Base-by-base conservation (phyloP, 1,284 basidiomycete species). In the Stereum hirsutum region DNA sequence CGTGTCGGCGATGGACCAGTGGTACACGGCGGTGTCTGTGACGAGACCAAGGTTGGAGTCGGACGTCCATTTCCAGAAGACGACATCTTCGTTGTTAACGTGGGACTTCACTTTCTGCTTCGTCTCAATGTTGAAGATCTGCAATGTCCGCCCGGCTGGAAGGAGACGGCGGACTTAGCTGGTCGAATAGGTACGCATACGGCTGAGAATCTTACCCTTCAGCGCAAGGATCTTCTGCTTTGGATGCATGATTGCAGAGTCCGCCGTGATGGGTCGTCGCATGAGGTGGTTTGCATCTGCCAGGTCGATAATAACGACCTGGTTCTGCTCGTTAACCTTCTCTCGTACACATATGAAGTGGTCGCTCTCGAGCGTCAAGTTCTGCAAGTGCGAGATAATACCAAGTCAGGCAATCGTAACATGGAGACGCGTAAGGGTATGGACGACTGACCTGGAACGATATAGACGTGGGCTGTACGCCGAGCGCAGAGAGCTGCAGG, bases 21-120 rank as follows among this genome's bases (percentile, higher is more conserved):
- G 95, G 66, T 80, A 93, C 31, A 99, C 96, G 12, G 93, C 77
- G 2, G 85, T 78, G 49, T 97, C 93, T 28, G 95, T 98, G 59
- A 99, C 96, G 66, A 99, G 79, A 57, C 95, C 96, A 49, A 99
- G 83, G 19, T 86, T 89, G 15, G 83, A 79, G 53, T 91, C 83
- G 47, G 81, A 89, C 46, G 98, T 82, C 96, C 96, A 99, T 61
- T 95, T 97, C 96, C 96, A 99, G 68, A 97, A 99, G 33, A 89
- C 82, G 48, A 99, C 79, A 57, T 99, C 96, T 62, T 98, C 93
- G 60, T 83, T 86, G 72, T 88, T 94, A 47, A 85, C 71, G 62
- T 99, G 93, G 20, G 94, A 92, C 61, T 97, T 97, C 63, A 99
- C 89, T 69, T 99, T 99, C 60, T 86, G 83, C 72, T 97, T 99